Percentiles rank a stretch among this genome's conserved stretches.
These are phyloP conservation scores for Colletotrichum falcatum DNA, from an alignment of 2,329 filamentous ascomycete genomes.

Conservation along the genomic window DNA sequence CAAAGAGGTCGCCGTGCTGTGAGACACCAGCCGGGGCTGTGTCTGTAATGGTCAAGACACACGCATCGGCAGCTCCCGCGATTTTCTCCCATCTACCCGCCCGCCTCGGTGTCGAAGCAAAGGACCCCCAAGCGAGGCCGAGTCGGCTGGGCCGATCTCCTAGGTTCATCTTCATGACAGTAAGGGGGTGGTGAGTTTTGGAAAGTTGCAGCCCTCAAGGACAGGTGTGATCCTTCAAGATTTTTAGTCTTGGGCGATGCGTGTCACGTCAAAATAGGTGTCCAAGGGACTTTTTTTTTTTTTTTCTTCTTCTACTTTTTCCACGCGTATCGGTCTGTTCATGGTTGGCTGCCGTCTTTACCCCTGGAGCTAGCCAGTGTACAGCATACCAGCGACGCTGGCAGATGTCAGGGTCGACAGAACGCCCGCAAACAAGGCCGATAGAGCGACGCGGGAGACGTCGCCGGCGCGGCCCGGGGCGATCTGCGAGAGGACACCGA, in stretches of 20 bases:
- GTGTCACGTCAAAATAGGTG: neutral
- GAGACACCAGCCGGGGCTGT: neutral
- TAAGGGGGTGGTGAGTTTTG: neutral
- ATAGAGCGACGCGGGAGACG: constrained; percentile 32
- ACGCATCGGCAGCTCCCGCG: neutral
- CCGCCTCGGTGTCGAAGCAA: neutral
- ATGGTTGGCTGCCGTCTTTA: neutral
- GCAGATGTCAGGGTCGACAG: constrained; percentile 35
- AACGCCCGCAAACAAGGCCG: constrained; percentile 34
- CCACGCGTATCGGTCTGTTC: constrained; percentile 8
- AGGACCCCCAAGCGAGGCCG: neutral
- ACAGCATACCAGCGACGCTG: constrained; percentile 35
- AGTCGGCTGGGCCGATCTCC: neutral
- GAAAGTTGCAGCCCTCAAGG: neutral
- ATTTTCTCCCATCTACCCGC: neutral
- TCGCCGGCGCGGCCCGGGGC: constrained; percentile 32
- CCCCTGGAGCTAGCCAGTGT: constrained; percentile 21
- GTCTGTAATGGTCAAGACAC: neutral
- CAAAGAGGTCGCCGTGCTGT: neutral
- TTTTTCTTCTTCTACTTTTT: no score
- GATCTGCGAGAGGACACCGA: constrained; percentile 35
- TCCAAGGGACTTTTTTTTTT: neutral
- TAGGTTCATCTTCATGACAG: neutral
- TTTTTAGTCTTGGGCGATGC: neutral
- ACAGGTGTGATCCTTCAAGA: neutral